Base-by-base conservation (phyloP, 1,139 yeast species). In the Suhomyces kunorum region DNA sequence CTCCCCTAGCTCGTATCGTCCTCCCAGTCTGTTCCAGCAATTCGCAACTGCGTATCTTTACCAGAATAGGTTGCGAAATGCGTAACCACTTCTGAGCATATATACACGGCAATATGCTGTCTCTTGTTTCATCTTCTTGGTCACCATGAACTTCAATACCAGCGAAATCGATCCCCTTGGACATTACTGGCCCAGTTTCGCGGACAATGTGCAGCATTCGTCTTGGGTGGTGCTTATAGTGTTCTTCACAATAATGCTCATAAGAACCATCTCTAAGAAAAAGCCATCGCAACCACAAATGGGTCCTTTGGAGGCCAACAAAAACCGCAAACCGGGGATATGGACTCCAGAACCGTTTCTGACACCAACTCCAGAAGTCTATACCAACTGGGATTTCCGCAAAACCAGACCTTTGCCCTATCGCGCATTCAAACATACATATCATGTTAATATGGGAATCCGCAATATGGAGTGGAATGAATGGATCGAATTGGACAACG, bases 401-500 rank as follows among this genome's bases (percentile, higher is more conserved):
- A 61, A 61, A 2, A 79, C 85, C 1, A 62, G 58, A 39, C 86
- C 87, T 2, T 52, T 77, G 30, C 83, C 85, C 18, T 80, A 80
- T 53, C 64, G 86, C 40, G 83, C 85, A 0, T 80, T 80, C 55
- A 79, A 71, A 54, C 81, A 77, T 55, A 78, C 74, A 44, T 80
- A 80, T 51, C 55, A 56, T 44, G 63, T 68, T 16, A 80, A 81
- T 20, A 81, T 81, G 87, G 87, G 85, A n/a, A 80, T 80, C 34
- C 63, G 85, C 49, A 67, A 64, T 44, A 75, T 80, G 82, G 75
- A 78, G 38, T 73, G 74, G 70, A 64, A 74, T 39, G 65, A 66
- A 36, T 81, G 87, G 87, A 74, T 81, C 47, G 83, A 81, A 55
- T 63, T 81, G 39, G 87, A 81, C 56, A 80, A 76, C 47, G 80